Conservation (phyloP, 495 filamentous ascomycete species). For the Podospora pseudoanserina region DNA sequence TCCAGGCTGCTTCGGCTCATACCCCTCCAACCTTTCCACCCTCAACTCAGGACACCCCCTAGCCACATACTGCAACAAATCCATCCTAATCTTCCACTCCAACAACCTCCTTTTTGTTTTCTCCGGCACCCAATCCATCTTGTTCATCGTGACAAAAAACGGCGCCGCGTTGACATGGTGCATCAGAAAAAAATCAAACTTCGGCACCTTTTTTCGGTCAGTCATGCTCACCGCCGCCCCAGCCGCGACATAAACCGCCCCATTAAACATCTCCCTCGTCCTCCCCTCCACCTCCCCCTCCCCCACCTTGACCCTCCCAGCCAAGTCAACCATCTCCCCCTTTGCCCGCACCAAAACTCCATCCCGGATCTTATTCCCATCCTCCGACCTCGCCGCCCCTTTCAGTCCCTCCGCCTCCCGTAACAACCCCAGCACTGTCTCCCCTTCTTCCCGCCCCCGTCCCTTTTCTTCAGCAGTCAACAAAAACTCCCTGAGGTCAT, state of each 20-base stretch:
- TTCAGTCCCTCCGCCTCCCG: constrained; percentile 51
- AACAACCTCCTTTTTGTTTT: constrained; percentile 59
- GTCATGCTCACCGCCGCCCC: constrained; percentile 49
- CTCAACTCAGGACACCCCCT: constrained; percentile 53
- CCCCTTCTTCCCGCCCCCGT: constrained; percentile 36
- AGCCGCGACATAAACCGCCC: constrained; percentile 58
- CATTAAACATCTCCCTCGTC: constrained; percentile 74
- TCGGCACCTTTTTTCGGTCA: constrained; percentile 60
- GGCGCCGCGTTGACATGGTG: constrained; percentile 44
- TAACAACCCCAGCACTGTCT: constrained; percentile 52
- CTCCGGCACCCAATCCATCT: constrained; percentile 37
- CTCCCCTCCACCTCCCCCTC: constrained; percentile 62
- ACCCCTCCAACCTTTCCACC: constrained; percentile 52
- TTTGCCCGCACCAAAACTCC: constrained; percentile 60
- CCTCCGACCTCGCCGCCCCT: constrained; percentile 50
- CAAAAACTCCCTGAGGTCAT: constrained; percentile 51
- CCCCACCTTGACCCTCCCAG: constrained; percentile 56
- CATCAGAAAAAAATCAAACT: constrained; percentile 82
- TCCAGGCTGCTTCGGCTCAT: constrained; percentile 39
- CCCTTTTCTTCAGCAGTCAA: constrained; percentile 47
- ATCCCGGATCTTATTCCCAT: constrained; percentile 62
- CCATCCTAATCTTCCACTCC: constrained; percentile 71
- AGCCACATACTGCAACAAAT: constrained; percentile 65
- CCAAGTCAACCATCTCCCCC: constrained; percentile 59
- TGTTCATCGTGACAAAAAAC: constrained; percentile 39